Base-by-base conservation (phyloP, 2,329 filamentous ascomycete species). In the Reticulascus tulasneorum region DNA sequence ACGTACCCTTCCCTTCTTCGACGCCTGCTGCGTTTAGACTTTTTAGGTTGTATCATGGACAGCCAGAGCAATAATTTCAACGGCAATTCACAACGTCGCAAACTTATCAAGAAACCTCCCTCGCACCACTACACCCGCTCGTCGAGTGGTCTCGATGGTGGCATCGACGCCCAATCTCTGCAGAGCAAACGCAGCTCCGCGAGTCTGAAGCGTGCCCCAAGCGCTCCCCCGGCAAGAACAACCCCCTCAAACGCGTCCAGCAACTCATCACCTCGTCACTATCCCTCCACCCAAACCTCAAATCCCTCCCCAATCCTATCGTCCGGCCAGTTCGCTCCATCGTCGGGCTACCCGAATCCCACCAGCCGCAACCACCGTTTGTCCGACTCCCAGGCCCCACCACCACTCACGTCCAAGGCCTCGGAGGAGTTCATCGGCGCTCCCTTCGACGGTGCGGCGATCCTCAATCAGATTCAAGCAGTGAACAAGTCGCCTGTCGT, bases 101-200 rank as follows among this genome's bases (percentile, higher is more conserved):
- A 64, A 56, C 73, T 83, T 47, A 74, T 75, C 55, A 82, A 83
- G 67, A 79, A 77, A 58, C 75, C 75, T 38, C 74, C 73, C 32
- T 63, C 65, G 27, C 62, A 69, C 48, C 62, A 67, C 45, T 66
- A 73, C 54, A 64, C 56, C 38, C 60, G 63, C 47, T 65, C 69
- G 45, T 70, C 63, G 32, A 66, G 66, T 54, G 67, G 63, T 55
- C 60, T 71, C 63, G 72, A 77, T 65, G 63, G 66, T 63, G 61
- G 63, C 50, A 66, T 69, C 63, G 75, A 79, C 64, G 63, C 69
- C 60, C 66, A 66, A 52, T 78, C 73, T 48, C 62, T 80, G 50
- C 67, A 71, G 60, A 79, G 73, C 66, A 73, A 79, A 68, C 71
- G 72, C 60, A 82, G 77, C 71, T 79, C 77, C 48, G 71, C 73